Base-by-base conservation (phyloP, 108 stramenopile genomes). In the Skeletonema costatum region DNA sequence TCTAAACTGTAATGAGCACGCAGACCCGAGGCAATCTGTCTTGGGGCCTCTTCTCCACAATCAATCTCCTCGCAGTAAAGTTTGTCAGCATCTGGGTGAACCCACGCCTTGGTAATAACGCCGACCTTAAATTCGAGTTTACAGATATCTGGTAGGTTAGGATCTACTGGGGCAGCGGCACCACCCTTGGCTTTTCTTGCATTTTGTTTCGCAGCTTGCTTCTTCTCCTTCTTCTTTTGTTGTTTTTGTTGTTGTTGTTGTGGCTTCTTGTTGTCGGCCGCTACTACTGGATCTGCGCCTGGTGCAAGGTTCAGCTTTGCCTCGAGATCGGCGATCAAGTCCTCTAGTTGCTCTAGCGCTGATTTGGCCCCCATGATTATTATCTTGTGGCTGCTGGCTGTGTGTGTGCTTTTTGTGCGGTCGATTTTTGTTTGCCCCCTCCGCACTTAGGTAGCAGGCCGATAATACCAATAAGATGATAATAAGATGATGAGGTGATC, bases 31-130 rank as follows among this genome's bases (percentile, higher is more conserved):
- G 97, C 96, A 75, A 98, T 97, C 76, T 85, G 87, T 35, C 98
- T 86, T n/a, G 88, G 87, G 32, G 56, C 81, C 9, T 83, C 92
- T 78, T 99, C 98, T 19, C 99, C 99, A 13, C 88, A 73, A 71
- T 99, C 98, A 75, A 99, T 98, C 81, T 99, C 93, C 82, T 98
- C 97, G 73, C 99, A 99, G 77, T 94, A 98, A 3, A 99, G 78
- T 75, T 98, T 99, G 29, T 99, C 98, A 8, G 98, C 95, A 32
- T 97, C 94, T 10, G 95, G 94, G 82, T 99, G 99, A 60, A 84
- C 82, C 98, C 98, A 99, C 32, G 96, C 98, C 75, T 97, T 97
- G 46, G 87, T 88, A 67, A 99, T 96, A 32, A 77, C 64, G 1
- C 96, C 93, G 5, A 96, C 96, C 74, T 96, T 96, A 75, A 96